Evolutionary conservation across 2,329 filamentous ascomycete genomes (phyloP).

Genomic region (Trichoderma sp.): DNA sequence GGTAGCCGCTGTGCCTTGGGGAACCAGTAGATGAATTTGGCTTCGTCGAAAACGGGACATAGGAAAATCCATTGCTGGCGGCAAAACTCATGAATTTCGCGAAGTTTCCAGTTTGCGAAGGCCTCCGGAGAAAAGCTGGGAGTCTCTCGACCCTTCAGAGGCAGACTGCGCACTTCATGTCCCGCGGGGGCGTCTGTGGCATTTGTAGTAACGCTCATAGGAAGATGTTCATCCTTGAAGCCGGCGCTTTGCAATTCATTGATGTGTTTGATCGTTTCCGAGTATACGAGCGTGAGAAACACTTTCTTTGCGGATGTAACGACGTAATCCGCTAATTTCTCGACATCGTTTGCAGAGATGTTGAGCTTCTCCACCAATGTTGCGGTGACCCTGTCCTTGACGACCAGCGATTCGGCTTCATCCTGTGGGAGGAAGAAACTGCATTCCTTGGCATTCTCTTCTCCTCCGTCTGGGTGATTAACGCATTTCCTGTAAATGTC

Average conservation of each 20-base stretch:
- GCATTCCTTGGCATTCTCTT: background rate
- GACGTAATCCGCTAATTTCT: background rate
- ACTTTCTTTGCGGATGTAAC: background rate
- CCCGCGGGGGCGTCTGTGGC: too few relatives aligned
- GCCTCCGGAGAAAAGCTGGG: background rate
- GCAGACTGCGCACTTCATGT: background rate
- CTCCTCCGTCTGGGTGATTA: background rate
- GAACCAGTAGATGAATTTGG: background rate
- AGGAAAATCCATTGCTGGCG: background rate
- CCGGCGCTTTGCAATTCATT: background rate
- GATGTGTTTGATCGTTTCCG: fast-evolving
- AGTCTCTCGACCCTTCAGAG: too few relatives aligned
- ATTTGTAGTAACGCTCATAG: background rate
- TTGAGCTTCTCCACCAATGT: background rate
- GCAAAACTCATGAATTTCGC: background rate
- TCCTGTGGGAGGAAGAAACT: background rate
- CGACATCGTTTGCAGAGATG: background rate
- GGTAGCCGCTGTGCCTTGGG: background rate
- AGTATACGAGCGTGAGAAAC: background rate
- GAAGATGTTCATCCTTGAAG: slow-evolving; percentile 4
- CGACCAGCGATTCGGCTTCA: background rate
- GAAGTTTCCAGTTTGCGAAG: background rate
- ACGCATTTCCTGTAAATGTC: fast-evolving
- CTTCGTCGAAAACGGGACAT: background rate
- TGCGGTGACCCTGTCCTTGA: background rate